A percentile compares a stretch with the other conserved stretches of the same genome.
phyloP scores from a whole-genome alignment of 768 basidiomycete genomes.

The Mycena belliarum region DNA sequence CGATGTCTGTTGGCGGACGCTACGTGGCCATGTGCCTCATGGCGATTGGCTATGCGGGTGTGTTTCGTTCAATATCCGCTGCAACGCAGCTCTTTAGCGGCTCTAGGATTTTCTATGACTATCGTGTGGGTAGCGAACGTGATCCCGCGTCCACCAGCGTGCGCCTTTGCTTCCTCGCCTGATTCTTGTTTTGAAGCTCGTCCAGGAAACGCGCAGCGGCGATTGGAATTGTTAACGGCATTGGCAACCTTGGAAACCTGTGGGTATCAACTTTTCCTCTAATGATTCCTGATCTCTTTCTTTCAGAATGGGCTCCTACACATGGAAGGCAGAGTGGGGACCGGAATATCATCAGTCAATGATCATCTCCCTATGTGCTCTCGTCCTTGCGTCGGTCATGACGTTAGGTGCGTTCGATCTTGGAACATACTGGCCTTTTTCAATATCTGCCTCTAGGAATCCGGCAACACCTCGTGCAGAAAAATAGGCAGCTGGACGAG shows the following conservation, averaged over 20 bases:
- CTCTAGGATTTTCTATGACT: conserved; percentile 44
- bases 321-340: conserved; percentile 63
- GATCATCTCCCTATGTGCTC: conserved; percentile 41
- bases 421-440: neutral
- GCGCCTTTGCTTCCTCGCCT: conserved; percentile 12
- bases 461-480: conserved; percentile 47
- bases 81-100: neutral
- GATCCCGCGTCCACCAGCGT: conserved; percentile 61
- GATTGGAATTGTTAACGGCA: conserved; percentile 63
- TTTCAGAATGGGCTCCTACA: conserved; percentile 58
- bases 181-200: neutral
- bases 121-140: conserved; percentile 66
- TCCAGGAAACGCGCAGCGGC: conserved; percentile 52
- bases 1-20: conserved; percentile 50
- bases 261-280: conserved; percentile 28
- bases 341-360: conserved; percentile 65
- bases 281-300: neutral
- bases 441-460: conserved; percentile 30
- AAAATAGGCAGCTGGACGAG: conserved; percentile 52
- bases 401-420: conserved; percentile 23
- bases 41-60: conserved; percentile 52
- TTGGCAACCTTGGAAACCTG: conserved; percentile 59
- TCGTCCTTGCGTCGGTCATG: conserved; percentile 27
- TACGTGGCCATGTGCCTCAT: conserved; percentile 68
- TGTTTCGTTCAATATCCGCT: too few relatives aligned